Percentiles rank a stretch among this genome's conserved stretches.
Conservation (phyloP, 768 basidiomycete genomes). For the Tephrocybe sp. region DNA sequence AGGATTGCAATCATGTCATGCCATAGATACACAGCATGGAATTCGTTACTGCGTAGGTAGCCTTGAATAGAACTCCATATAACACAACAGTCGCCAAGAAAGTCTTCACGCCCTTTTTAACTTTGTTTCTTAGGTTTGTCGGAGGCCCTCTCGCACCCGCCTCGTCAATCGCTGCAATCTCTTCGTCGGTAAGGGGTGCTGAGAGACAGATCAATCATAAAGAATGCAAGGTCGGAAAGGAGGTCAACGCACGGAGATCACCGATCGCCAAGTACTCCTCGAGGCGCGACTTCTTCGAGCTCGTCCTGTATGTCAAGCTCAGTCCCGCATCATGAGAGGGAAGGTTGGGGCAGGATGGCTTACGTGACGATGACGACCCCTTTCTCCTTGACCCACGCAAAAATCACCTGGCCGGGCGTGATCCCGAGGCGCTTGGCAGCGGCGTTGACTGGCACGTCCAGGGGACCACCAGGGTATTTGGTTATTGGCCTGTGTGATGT, state of each 20-base stretch:
- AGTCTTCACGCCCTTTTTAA: too few species aligned
- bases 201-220: not conserved
- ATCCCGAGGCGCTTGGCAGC: slow-evolving; percentile 55
- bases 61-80: too few species aligned
- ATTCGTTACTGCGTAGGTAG: too few species aligned
- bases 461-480: slow-evolving; percentile 56
- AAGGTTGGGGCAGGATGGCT: slow-evolving; percentile 18
- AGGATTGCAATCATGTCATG: too few species aligned
- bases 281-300: slow-evolving; percentile 56
- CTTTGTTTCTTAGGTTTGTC: too few species aligned
- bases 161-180: slow-evolving; percentile 1
- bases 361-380: slow-evolving; percentile 69
- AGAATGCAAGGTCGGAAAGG: not conserved
- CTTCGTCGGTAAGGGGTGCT: not conserved
- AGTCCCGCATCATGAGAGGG: too few species aligned
- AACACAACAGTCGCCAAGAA: too few species aligned
- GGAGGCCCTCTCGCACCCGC: not conserved
- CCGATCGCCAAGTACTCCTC: slow-evolving; percentile 67
- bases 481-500: slow-evolving; percentile 50
- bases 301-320: slow-evolving; percentile 47
- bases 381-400: slow-evolving; percentile 69
- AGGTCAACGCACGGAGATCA: slow-evolving; percentile 21
- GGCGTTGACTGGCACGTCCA: slow-evolving; percentile 55
- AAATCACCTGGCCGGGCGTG: slow-evolving; percentile 62
- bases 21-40: too few species aligned